Base-by-base conservation (phyloP, 257 asterid genomes). In the Solanum rostratum region DNA sequence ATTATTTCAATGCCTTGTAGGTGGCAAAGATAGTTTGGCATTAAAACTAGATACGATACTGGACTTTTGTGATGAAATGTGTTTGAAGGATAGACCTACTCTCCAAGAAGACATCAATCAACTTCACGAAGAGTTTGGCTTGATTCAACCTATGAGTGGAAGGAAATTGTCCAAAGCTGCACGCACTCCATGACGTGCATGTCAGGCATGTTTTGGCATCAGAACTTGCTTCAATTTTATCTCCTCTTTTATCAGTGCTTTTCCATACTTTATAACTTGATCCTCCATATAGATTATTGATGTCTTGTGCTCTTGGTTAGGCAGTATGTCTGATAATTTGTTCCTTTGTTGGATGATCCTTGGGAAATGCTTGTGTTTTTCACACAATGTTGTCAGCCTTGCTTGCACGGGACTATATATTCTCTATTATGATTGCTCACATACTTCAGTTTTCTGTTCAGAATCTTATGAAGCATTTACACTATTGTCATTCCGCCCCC, bases 131-230 rank as follows among this genome's bases (percentile, higher is more conserved):
- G 84, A 60, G 57, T 49, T 41, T 46, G 84, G 59, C 45, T 55
- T 37, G 30, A 41, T 55, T 81, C 57, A 81, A 37, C 37, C 71
- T 57, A 45, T 59, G 84, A 39, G 37, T 1, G 22, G 73, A 41
- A 81, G 53, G 80, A 82, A 29, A 65, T 41, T 62, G 29, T 39
- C 41, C 57, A 46, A 71, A 62, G 80, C 45, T 65, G 85, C 39
- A 49, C 39, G 10, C 79, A 43, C 85, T n/a, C 53, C 60, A 41
- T 27, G 49, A 82, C n/a, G 49, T 63, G 79, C 85, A 46, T 24
- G 63, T 29, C 79, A 82, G 85, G 85, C 63, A 82, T 62, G 85
- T 82, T 43, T 63, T 63, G 55, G 52, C 79, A 65, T 27, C 79
- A 65, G 84, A 68, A 41, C 45, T 82, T 62, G 10, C 41, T 41